A percentile compares a stretch with the other conserved stretches of the same genome.
These are phyloP conservation scores for Cladorrhinum sp. DNA, from an alignment of 2,329 filamentous ascomycete species.

Conservation along the genomic window DNA sequence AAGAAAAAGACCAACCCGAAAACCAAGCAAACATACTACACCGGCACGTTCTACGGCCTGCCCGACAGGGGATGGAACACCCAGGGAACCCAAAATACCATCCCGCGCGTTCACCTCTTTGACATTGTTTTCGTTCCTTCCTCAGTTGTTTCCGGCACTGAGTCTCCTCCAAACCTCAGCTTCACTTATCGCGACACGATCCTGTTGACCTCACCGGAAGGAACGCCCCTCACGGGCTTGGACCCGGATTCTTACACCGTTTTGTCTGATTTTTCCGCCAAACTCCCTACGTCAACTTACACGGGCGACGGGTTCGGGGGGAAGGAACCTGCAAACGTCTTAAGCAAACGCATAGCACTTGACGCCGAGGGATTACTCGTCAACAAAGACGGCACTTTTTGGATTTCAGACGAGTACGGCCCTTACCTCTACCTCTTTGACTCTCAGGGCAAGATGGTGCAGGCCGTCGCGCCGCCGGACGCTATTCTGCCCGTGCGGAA, in stretches of 20 bases:
- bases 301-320: conserved; percentile 66
- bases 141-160: conserved; percentile 41
- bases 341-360: conserved; percentile 55
- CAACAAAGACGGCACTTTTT: conserved; percentile 59
- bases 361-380: conserved; percentile 68
- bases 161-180: conserved; percentile 56
- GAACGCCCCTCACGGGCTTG: conserved; percentile 60
- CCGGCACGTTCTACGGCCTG: conserved; percentile 59
- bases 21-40: conserved; percentile 52
- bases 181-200: conserved; percentile 64
- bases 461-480: conserved; percentile 62
- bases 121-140: conserved; percentile 54
- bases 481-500: conserved; percentile 65
- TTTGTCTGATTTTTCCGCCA: conserved; percentile 55
- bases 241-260: conserved; percentile 51
- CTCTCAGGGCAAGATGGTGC: conserved; percentile 54
- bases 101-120: conserved; percentile 67
- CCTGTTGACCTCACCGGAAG: conserved; percentile 61
- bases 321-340: conserved; percentile 53
- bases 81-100: conserved; percentile 65
- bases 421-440: conserved; percentile 68
- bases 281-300: conserved; percentile 62
- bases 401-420: conserved; percentile 69
- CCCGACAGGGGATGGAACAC: conserved; percentile 75
- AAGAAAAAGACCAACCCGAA: conserved; percentile 47